phyloP scores from a whole-genome alignment of 371 early-diverging fungal species.

The Mucor indicus region DNA sequence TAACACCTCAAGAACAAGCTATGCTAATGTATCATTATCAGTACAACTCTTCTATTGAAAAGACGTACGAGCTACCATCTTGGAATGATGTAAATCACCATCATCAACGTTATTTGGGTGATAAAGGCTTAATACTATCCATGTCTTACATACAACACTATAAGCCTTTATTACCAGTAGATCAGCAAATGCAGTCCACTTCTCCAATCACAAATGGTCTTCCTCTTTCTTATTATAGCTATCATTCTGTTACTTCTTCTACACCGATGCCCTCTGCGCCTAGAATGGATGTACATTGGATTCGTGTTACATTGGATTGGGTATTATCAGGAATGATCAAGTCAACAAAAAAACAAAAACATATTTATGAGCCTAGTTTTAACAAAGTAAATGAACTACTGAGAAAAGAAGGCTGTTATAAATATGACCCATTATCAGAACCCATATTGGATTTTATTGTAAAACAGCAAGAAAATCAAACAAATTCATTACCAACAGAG shows the following conservation, averaged over 20 bases:
- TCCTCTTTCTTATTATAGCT: conserved; percentile 12
- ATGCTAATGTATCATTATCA: conserved; percentile 30
- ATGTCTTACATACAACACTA: too few relatives aligned
- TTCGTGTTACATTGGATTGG: conserved; percentile 42
- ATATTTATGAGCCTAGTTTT: conserved; percentile 35
- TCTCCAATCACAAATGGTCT: neutral
- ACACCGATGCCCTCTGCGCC: conserved; percentile 21
- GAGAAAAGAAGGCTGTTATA: conserved; percentile 31
- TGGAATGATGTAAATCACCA: neutral
- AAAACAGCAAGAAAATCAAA: conserved; percentile 5
- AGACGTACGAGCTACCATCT: conserved; percentile 31
- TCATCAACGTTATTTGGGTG: conserved; percentile 35
- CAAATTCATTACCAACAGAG: conserved; percentile 4
- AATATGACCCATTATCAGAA: conserved; percentile 41
- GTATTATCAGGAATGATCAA: conserved; percentile 28
- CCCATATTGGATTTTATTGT: conserved; percentile 36
- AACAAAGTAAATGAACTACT: conserved; percentile 19
- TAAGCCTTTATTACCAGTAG: too few relatives aligned
- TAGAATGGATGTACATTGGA: conserved; percentile 23
- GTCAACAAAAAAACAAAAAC: conserved; percentile 15
- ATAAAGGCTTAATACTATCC: conserved; percentile 34
- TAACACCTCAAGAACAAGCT: conserved; percentile 30
- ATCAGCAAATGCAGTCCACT: too few relatives aligned
- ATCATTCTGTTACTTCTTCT: conserved; percentile 2
- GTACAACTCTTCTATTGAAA: conserved; percentile 41